A percentile compares a stretch with the other conserved stretches of the same genome.
These are phyloP conservation scores for Coemansia sp. DNA, from an alignment of 192 early-diverging fungal species.

Conservation along the genomic window DNA sequence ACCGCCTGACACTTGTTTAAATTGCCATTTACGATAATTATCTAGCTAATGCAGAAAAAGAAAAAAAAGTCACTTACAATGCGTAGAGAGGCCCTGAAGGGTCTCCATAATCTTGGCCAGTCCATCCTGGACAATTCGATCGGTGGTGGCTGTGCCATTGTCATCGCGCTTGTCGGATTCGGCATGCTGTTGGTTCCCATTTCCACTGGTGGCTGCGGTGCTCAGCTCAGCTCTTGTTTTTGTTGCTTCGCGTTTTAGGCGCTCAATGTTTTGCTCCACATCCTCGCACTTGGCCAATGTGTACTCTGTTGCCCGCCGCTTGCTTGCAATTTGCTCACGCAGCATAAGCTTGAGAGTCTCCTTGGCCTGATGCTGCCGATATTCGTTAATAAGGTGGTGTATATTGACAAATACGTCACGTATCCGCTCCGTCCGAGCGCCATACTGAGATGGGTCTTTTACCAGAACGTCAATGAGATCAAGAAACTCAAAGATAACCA, in stretches of 20 bases:
- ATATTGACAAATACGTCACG: conserved; percentile 73
- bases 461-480: conserved; percentile 69
- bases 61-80: not conserved
- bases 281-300: conserved; percentile 28
- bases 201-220: not conserved
- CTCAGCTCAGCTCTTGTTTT: conserved; percentile 9
- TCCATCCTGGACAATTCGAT: conserved; percentile 1
- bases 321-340: conserved; percentile 61
- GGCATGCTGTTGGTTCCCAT: not conserved
- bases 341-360: conserved; percentile 68
- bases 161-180: not conserved
- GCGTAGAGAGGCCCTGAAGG: not conserved
- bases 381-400: conserved; percentile 83
- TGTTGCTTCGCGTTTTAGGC: conserved; percentile 25
- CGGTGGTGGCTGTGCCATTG: not conserved
- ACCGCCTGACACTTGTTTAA: not conserved
- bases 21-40: not conserved
- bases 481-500: conserved; percentile 65
- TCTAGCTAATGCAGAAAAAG: not conserved
- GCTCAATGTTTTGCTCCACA: conserved; percentile 20
- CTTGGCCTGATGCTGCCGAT: conserved; percentile 74
- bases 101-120: conserved; percentile 5
- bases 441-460: conserved; percentile 56
- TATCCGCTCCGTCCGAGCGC: conserved; percentile 64
- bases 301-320: conserved; percentile 21